phyloP scores from a whole-genome alignment of 176 grass and related monocot genomes.

The Rhynchospora tenuis region DNA sequence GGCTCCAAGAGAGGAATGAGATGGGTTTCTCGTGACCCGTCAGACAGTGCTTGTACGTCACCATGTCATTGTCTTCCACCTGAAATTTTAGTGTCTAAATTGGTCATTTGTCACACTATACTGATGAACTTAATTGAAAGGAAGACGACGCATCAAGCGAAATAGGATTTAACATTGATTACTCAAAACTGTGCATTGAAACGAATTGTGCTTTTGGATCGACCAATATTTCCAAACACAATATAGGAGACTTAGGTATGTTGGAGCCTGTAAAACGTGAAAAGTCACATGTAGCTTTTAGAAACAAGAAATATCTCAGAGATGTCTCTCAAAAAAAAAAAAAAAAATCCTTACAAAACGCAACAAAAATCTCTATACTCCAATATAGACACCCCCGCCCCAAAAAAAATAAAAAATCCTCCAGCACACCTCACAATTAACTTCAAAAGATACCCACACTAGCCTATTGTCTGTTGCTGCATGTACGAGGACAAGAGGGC shows the following conservation, averaged over 20 bases:
- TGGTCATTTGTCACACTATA: not conserved
- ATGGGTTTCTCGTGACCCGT: conserved; percentile 57
- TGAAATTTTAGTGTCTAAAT: conserved; percentile 28
- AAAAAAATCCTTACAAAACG: not conserved
- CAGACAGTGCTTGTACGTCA: conserved; percentile 59
- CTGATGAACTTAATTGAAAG: not conserved
- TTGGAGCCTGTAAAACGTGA: not conserved
- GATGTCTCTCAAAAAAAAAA: not conserved
- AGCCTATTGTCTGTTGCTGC: not conserved
- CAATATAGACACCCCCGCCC: no score
- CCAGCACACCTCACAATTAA: not conserved
- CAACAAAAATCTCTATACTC: no score
- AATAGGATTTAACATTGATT: not conserved
- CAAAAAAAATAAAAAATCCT: no score
- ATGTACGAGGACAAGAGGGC: not conserved
- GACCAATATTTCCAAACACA: not conserved
- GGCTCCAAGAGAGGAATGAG: conserved; percentile 87
- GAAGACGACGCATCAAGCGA: not conserved
- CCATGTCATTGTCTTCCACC: conserved; percentile 68
- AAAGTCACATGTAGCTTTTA: not conserved
- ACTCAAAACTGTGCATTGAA: not conserved
- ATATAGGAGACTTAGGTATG: not conserved
- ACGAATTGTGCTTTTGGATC: not conserved
- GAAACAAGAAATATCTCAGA: not conserved
- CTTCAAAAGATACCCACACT: not conserved